Percentiles rank a stretch among this genome's conserved stretches.
phyloP scores from a whole-genome alignment of 768 basidiomycete genomes.

The Tulasnella sp. region DNA sequence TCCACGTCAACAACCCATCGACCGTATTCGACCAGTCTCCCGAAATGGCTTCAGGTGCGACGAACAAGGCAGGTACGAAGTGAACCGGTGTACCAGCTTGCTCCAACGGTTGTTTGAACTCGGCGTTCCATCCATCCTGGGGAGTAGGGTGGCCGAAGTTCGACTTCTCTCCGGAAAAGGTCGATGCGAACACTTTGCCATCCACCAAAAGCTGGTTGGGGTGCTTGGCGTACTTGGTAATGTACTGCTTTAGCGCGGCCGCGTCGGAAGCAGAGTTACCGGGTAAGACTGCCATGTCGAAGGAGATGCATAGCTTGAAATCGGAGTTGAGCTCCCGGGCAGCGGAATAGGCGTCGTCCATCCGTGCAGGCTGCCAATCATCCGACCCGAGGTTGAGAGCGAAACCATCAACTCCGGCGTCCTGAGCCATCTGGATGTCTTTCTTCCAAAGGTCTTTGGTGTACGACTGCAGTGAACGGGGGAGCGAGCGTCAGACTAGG shows the following conservation, averaged over 20 bases:
- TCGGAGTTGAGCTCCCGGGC: slow-evolving; percentile 40
- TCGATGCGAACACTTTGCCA: slow-evolving; percentile 36
- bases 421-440: slow-evolving; percentile 30
- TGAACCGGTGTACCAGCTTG: slow-evolving; percentile 10
- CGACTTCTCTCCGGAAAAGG: slow-evolving; percentile 40
- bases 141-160: slow-evolving; percentile 37
- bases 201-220: slow-evolving; percentile 37
- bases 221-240: slow-evolving; percentile 32
- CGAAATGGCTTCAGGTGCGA: not conserved
- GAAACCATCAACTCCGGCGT: slow-evolving; percentile 36
- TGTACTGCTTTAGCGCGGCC: slow-evolving; percentile 28
- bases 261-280: slow-evolving; percentile 33
- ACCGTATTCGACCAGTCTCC: not conserved
- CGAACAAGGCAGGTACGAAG: slow-evolving; percentile 26
- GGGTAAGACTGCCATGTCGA: slow-evolving; percentile 42
- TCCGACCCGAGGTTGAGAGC: slow-evolving; percentile 65
- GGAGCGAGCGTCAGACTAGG: not conserved
- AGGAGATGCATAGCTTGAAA: slow-evolving; percentile 43
- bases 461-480: slow-evolving; percentile 21
- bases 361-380: slow-evolving; percentile 46
- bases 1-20: slow-evolving; percentile 35
- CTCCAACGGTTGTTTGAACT: slow-evolving; percentile 18
- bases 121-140: slow-evolving; percentile 35
- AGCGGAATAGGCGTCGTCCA: slow-evolving; percentile 39
- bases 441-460: slow-evolving; percentile 26